Evolutionary conservation across 139 green algal species (phyloP), one percentile per base, ranked within the genome.

Genomic region (Chlorella sp.): DNA sequence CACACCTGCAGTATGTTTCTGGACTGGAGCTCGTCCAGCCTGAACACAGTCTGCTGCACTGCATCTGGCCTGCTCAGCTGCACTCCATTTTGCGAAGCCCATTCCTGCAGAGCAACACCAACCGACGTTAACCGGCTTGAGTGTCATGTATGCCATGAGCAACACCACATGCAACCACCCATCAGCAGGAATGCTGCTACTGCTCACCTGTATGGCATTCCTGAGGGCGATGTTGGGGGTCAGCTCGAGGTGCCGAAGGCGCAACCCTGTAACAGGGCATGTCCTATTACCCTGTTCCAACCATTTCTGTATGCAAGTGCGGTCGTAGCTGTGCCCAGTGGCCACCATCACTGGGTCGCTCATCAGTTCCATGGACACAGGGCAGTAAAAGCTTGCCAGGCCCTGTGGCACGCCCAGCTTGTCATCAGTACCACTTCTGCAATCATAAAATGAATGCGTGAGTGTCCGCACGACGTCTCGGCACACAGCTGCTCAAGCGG

Each of bases 271-370:
- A 1, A 94, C 89, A 2, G 93, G 93, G 84, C 93, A 98, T 0
- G 90, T 98, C 10, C 88, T 79, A 73, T 97, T 88, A 31, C 92
- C 92, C 59, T 96, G 88, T 26, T 79, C 76, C 31, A 97, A 72
- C 94, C 94, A 98, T 10, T 85, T 87, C 74, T 96, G 85, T 49
- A 98, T 97, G 85, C 86, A 93, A 1, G 84, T 72, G 6, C 89
- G 78, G 81, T 98, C 94, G 70, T 98, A 98, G 6, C 89, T 96
- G 50, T 97, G 93, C 0, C 94, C 94, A 1, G 94, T 97, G 6
- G 91, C 91, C 2, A 97, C 84, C 79, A 97, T 95, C 6, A 97
- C 93, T 3, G 94, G 94, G 65, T 98, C 93, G 10, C 75, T 77
- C 92, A 97, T 97, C 6, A 96, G 80, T 74, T 97, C 92, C 91